Base-by-base conservation (phyloP, 345 rosid genomes). In the Rhodamnia rubescens region DNA sequence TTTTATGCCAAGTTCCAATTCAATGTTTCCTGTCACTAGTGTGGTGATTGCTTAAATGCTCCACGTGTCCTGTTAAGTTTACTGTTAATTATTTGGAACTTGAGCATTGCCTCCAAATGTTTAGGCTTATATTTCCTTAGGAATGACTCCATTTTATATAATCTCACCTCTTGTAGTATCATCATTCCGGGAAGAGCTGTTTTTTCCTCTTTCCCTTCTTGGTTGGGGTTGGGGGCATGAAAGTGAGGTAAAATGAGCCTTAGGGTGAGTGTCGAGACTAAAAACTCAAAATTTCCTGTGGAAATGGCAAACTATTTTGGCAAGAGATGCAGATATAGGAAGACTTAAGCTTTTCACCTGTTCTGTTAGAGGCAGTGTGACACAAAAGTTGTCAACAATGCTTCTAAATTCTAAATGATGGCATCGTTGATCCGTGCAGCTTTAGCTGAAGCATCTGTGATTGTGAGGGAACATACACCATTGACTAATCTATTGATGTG, bases 381-480 rank as follows among this genome's bases (percentile, higher is more conserved):
- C 1, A 7, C 54, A 12, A 18, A 3, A 11, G 12, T 81, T 32
- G n/a, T n/a, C 54, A 36, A 42, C 14, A 5, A n/a, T 49, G 51
- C 83, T 49, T 47, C 24, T 56, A 21, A n/a, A 56, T 24, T 52
- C 52, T 55, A 47, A 84, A 81, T 82, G 42, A 83, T 15, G 49
- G 53, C 52, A 22, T 55, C 56, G 8, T 74, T 87, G 56, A 74
- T 54, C 55, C 86, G 40, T 89, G 92, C 95, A 97, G 99, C 98
- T 85, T 89, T 97, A 64, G 90, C 90, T 52, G 99, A 97, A 91
- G 98, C 98, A 51, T 97, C 98, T 8, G 94, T 97, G 80, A 97
- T 97, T 49, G 97, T 93, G 89, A 92, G 99, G 91, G 91, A 97
- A 91, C 97, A 97, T 86, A 89, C 94, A 11, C 95, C 96, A 15